phyloP scores from a whole-genome alignment of 2,329 filamentous ascomycete genomes.

The Teratosphaeria nubilosa region DNA sequence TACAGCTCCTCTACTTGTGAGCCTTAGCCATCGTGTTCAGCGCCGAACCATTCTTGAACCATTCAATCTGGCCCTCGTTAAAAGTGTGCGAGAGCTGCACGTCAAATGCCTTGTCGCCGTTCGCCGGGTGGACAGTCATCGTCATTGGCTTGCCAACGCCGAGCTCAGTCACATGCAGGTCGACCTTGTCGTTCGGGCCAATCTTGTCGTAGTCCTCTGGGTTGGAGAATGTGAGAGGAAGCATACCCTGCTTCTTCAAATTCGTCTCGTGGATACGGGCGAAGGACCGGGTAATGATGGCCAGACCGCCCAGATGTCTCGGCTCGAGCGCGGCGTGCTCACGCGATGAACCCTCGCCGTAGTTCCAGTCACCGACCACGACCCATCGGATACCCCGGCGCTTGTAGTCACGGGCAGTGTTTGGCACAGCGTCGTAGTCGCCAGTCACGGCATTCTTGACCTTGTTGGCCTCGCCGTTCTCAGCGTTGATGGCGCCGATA shows the following conservation, averaged over 20 bases:
- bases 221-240: constrained; percentile 89
- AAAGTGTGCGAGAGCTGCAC: constrained; percentile 86
- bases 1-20: constrained; percentile 3
- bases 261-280: constrained; percentile 99
- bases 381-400: constrained; percentile 93
- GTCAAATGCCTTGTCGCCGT: constrained; percentile 65
- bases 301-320: constrained; percentile 89
- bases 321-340: constrained; percentile 98
- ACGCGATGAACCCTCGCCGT: constrained; percentile 93
- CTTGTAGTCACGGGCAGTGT: constrained; percentile 97
- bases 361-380: constrained; percentile 98
- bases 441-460: constrained; percentile 81
- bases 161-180: constrained; percentile 79
- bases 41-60: constrained; percentile 97
- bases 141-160: constrained; percentile 88
- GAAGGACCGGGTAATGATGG: constrained; percentile 91
- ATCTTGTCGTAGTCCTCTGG: constrained; percentile 98
- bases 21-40: constrained; percentile 96
- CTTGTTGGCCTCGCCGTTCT: constrained; percentile 96
- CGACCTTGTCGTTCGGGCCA: constrained; percentile 81
- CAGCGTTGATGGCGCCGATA: constrained; percentile 92
- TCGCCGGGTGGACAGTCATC: constrained; percentile 82
- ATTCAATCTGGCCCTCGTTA: constrained; percentile 95
- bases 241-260: constrained; percentile 99
- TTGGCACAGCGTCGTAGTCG: constrained; percentile 79